These are phyloP conservation scores for Citrus inodora DNA, from an alignment of 345 rosid genomes.

Conservation along the genomic window DNA sequence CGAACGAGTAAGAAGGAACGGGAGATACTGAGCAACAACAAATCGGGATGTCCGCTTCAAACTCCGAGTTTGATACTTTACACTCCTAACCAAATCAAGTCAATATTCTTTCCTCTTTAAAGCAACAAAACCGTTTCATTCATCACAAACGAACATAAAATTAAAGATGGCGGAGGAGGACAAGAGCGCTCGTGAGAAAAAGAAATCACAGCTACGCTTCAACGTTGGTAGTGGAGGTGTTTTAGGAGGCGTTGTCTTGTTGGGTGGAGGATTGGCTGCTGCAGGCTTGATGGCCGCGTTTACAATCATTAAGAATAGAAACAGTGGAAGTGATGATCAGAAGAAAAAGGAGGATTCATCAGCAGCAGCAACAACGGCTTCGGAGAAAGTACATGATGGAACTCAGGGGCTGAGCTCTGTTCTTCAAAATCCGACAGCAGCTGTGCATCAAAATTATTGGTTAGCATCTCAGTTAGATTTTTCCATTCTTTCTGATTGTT, in stretches of 20 bases:
- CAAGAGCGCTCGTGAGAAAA: slow-evolving; percentile 6
- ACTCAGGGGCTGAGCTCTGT: slow-evolving; percentile 13
- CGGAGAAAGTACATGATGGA: background rate
- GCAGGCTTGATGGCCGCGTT: slow-evolving; percentile 37
- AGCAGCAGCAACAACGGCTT: background rate
- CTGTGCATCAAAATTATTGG: slow-evolving; percentile 22
- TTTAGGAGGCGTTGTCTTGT: slow-evolving; percentile 30
- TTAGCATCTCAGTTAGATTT: background rate
- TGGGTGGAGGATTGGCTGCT: slow-evolving; percentile 51
- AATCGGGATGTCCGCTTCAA: slow-evolving; percentile 27
- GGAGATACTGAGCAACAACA: slow-evolving; percentile 16
- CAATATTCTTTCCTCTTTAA: background rate
- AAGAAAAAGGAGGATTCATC: background rate
- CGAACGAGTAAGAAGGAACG: slow-evolving; percentile 9
- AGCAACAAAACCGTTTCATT: slow-evolving; percentile 9
- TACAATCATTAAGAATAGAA: slow-evolving; percentile 21
- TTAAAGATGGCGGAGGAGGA: background rate
- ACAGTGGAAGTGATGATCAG: background rate
- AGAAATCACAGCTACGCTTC: background rate
- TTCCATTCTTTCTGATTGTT: background rate
- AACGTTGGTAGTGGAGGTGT: slow-evolving; percentile 11
- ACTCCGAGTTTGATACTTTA: slow-evolving; percentile 29
- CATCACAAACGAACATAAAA: background rate
- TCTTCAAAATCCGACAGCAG: slow-evolving; percentile 17
- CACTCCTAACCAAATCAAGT: slow-evolving; percentile 9